Percentiles rank a stretch among this genome's conserved stretches.
Conservation (phyloP, 2,329 filamentous ascomycete genomes). For the Sarocladium oryzae region DNA sequence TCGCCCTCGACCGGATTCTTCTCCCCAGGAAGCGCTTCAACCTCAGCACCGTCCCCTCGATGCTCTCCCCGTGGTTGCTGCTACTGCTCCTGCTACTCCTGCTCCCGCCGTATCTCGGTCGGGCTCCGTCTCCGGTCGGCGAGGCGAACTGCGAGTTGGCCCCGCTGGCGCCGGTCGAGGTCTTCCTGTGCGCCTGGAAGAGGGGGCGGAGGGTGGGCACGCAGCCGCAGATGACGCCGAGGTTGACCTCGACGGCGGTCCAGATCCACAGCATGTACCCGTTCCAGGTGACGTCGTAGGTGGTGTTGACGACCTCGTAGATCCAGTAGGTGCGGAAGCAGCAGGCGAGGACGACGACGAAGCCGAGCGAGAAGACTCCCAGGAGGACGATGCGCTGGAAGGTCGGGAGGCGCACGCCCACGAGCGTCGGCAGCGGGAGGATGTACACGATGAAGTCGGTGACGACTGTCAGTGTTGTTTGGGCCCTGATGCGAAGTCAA, state of each 20-base stretch:
- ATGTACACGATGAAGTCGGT: conserved; percentile 30
- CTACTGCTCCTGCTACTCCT: no score
- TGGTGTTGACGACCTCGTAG: conserved; percentile 25
- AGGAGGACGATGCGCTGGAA: conserved; percentile 28
- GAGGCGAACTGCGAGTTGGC: no score
- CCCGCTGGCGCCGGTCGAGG: not conserved
- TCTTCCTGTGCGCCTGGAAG: conserved; percentile 14
- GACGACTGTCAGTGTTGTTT: conserved; percentile 25
- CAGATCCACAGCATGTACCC: conserved; percentile 35
- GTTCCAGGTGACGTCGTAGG: conserved; percentile 35
- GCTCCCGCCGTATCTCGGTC: no score
- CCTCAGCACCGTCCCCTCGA: not conserved
- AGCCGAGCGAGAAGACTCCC: conserved; percentile 29
- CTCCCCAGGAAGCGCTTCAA: not conserved
- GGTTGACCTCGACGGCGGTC: conserved; percentile 34
- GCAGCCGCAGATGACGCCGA: conserved; percentile 35
- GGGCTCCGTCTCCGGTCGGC: no score
- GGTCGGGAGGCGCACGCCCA: conserved; percentile 23
- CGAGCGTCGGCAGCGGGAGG: conserved; percentile 29
- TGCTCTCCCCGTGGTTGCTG: not conserved
- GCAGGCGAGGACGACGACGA: conserved; percentile 30
- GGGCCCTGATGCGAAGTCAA: no score
- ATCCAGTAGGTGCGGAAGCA: conserved; percentile 31
- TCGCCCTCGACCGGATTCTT: not conserved
- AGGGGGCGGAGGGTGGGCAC: conserved; percentile 27